Conservation (phyloP, 768 basidiomycete genomes). For the Nidularia pulvinata region DNA sequence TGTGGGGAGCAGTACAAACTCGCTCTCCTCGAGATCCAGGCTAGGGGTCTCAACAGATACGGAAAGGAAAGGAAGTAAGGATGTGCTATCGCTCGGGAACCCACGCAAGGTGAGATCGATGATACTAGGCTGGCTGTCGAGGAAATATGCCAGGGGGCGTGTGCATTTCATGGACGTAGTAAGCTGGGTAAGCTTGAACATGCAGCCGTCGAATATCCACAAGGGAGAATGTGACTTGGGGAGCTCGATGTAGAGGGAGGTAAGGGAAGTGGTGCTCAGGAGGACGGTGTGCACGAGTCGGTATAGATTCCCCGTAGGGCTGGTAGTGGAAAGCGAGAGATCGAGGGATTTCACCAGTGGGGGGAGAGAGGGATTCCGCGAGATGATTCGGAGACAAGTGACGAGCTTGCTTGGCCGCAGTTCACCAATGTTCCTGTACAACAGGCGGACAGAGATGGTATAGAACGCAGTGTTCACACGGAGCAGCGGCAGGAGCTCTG, state of each 20-base stretch:
- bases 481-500: conserved; percentile 17
- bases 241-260: conserved; percentile 49
- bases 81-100: conserved; percentile 29
- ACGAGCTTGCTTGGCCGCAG: conserved; percentile 24
- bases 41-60: conserved; percentile 5
- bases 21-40: conserved; percentile 3
- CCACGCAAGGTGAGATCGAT: conserved; percentile 57
- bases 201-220: conserved; percentile 47
- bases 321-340: conserved; percentile 35
- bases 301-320: conserved; percentile 48
- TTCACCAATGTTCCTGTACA: conserved; percentile 32
- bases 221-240: conserved; percentile 34
- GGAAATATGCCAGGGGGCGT: conserved; percentile 42
- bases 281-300: conserved; percentile 46
- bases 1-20: conserved; percentile 29
- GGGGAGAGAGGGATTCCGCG: conserved; percentile 30
- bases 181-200: conserved; percentile 44
- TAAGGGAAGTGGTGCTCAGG: conserved; percentile 31
- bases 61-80: conserved; percentile 16
- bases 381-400: conserved; percentile 36
- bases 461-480: conserved; percentile 22
- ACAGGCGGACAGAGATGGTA: conserved; percentile 18
- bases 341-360: conserved; percentile 42
- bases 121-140: conserved; percentile 47
- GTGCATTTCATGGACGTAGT: conserved; percentile 60